Evolutionary conservation across 2,329 filamentous ascomycete species (phyloP), one percentile per base, ranked within the genome.

Genomic region (Chaetomiaceae sp.): DNA sequence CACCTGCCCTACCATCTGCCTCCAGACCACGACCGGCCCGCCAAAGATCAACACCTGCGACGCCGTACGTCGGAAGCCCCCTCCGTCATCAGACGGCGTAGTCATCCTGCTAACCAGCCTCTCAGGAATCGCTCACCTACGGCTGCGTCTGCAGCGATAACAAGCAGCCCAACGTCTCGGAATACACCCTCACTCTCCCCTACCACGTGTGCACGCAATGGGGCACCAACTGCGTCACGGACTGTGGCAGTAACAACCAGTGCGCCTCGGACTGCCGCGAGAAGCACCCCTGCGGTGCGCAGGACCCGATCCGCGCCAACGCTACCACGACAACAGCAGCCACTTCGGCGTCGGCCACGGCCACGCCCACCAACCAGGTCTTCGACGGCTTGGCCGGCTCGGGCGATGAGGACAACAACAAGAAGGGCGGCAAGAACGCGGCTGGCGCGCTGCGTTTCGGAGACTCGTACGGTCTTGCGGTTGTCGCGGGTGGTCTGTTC

Each of bases 101-200:
- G 25, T 10, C 31, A 7, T 14, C 44, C 17, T 19, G 27, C 38
- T 48, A 19, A 41, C 45, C 3, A 4, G 3, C 5, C 8, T 21
- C 12, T 7, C 30, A 84, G 80, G 63, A 75, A 45, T 71, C 73
- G 17, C 76, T 92, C 44, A 75, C 71, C n/a, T 92, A 85, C 70
- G 73, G 76, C 56, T 93, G 87, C 67, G 73, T 89, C 60, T 93
- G 87, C 73, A 75, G 76, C 56, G 76, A 86, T 64, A 78, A 80
- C 65, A 66, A 76, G 55, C 70, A 77, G 46, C 87, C 87, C 59
- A 90, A 91, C 70, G 70, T 88, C 43, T 81, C 84, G 62, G 78
- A 91, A 69, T 93, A 86, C 77, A 85, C 83, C 17, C 76, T 89
- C 60, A 91, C 87, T 1, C 74, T 93, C 21, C 87, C 88, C 30